phyloP scores from a whole-genome alignment of 2,329 filamentous ascomycete genomes.

The Botrytis byssoidea region DNA sequence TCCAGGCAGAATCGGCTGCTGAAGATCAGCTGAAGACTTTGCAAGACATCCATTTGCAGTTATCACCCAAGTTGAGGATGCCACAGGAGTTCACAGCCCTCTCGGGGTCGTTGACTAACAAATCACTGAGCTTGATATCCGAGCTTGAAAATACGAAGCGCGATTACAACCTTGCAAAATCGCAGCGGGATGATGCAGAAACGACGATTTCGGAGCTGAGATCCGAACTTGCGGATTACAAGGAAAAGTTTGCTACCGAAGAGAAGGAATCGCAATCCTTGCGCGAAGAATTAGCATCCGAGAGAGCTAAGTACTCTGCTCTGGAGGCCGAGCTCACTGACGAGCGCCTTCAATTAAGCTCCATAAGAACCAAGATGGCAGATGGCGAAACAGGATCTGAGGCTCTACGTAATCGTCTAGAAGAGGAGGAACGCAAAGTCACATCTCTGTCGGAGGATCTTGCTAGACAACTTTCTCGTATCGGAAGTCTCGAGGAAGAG shows the following conservation, averaged over 20 bases:
- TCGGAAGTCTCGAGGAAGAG: slow-evolving; percentile 74
- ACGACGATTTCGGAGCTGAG: slow-evolving; percentile 55
- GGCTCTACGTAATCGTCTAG: slow-evolving; percentile 69
- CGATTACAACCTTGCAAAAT: slow-evolving; percentile 57
- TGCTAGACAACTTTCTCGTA: slow-evolving; percentile 71
- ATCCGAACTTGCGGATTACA: slow-evolving; percentile 54
- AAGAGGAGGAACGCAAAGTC: slow-evolving; percentile 72
- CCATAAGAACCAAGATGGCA: slow-evolving; percentile 68
- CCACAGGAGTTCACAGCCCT: slow-evolving; percentile 59
- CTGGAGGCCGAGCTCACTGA: slow-evolving; percentile 59
- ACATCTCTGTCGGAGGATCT: slow-evolving; percentile 67
- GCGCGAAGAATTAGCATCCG: slow-evolving; percentile 52
- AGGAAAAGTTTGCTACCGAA: slow-evolving; percentile 51
- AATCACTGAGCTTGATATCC: slow-evolving; percentile 58
- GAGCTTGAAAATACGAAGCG: slow-evolving; percentile 60
- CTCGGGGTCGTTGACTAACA: slow-evolving; percentile 57
- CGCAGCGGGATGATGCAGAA: slow-evolving; percentile 62
- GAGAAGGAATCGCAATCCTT: slow-evolving; percentile 53
- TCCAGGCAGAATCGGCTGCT: slow-evolving; percentile 51
- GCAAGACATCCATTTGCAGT: slow-evolving; percentile 56
- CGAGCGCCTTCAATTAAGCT: slow-evolving; percentile 66
- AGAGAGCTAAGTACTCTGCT: slow-evolving; percentile 53
- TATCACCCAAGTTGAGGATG: slow-evolving; percentile 52
- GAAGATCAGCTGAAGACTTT: slow-evolving; percentile 55
- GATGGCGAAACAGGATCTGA: slow-evolving; percentile 84